A percentile compares a stretch with the other conserved stretches of the same genome.
Conservation (phyloP, 352 stramenopile genomes). For the Phytophthora pseudosyringae region DNA sequence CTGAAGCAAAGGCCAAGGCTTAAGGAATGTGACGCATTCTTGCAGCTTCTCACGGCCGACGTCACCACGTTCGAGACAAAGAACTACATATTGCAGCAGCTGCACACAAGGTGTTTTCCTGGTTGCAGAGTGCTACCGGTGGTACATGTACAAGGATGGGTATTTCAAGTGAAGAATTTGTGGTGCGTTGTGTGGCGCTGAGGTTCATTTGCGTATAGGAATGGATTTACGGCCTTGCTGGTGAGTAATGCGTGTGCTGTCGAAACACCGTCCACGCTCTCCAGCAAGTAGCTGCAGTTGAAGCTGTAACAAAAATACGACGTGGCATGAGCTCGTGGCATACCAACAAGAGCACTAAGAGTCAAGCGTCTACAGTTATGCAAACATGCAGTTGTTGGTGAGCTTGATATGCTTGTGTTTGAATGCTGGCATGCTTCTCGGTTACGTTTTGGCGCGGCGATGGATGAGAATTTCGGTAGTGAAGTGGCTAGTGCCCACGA, state of each 20-base stretch:
- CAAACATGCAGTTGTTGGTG: too few relatives aligned
- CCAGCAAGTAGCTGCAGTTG: not conserved
- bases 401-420: too few relatives aligned
- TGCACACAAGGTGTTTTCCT: slow-evolving; percentile 10
- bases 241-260: not conserved
- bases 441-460: too few relatives aligned
- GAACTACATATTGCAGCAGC: slow-evolving; percentile 21
- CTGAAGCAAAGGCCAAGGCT: slow-evolving; percentile 40
- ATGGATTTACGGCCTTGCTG: slow-evolving; percentile 11
- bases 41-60: slow-evolving; percentile 8
- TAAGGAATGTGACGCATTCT: slow-evolving; percentile 11
- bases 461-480: too few relatives aligned
- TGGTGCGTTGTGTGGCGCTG: not conserved
- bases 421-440: too few relatives aligned
- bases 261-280: too few relatives aligned
- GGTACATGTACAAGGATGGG: slow-evolving; percentile 13
- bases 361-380: too few relatives aligned
- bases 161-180: slow-evolving; percentile 12
- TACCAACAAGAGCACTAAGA: too few relatives aligned
- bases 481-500: too few relatives aligned
- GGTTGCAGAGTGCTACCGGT: slow-evolving; percentile 14
- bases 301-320: slow-evolving; percentile 26
- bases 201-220: slow-evolving; percentile 22
- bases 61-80: slow-evolving; percentile 17
- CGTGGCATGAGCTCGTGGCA: not conserved